phyloP scores from a whole-genome alignment of 2,329 filamentous ascomycete species.

The Xylariales sp. region DNA sequence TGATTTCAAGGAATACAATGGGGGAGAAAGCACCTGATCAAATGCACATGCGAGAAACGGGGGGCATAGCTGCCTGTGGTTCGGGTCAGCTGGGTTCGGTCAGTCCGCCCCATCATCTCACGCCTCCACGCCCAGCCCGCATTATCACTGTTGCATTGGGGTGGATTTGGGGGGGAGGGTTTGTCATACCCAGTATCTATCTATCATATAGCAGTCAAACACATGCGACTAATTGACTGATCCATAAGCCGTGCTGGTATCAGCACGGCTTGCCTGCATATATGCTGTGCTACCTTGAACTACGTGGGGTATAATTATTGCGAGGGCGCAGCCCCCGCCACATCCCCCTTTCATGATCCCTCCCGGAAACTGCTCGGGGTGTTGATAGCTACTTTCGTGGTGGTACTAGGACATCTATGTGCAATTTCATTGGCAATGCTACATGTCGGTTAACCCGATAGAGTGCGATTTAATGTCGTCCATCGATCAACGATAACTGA shows the following conservation, averaged over 20 bases:
- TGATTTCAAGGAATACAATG: neutral
- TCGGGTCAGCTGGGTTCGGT: conserved; percentile 26
- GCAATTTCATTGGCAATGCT: conserved; percentile 10
- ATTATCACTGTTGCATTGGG: conserved; percentile 13
- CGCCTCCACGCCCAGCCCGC: neutral
- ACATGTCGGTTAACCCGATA: neutral
- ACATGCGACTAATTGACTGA: neutral
- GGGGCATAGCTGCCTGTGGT: neutral
- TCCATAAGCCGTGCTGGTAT: conserved; percentile 6
- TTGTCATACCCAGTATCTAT: neutral
- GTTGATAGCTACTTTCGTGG: neutral
- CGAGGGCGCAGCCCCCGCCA: neutral
- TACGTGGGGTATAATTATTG: conserved; percentile 2
- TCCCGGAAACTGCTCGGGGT: neutral
- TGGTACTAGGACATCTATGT: neutral
- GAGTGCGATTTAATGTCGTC: neutral
- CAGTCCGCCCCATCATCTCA: conserved; percentile 8
- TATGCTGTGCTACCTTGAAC: neutral
- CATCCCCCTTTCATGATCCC: neutral
- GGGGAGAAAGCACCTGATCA: conserved; percentile 18
- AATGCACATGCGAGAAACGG: conserved; percentile 12
- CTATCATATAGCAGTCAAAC: neutral
- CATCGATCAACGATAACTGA: neutral
- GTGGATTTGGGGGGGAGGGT: neutral
- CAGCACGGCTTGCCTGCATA: conserved; percentile 7